These are phyloP conservation scores for Microcos paniculata DNA, from an alignment of 345 rosid genomes.

Conservation along the genomic window DNA sequence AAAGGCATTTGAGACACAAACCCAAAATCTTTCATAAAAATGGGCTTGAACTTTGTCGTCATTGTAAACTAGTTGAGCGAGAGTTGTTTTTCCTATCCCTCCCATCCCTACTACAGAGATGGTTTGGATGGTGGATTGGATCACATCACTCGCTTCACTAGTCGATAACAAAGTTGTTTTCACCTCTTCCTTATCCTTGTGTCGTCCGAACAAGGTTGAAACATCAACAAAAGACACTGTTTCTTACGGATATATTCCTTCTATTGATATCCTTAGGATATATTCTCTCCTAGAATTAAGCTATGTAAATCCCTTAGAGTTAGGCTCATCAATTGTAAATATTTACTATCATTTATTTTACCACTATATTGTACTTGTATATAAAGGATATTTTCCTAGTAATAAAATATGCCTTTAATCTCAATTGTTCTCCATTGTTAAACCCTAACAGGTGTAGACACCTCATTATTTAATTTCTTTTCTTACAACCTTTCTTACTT, in stretches of 20 bases:
- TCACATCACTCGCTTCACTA: background rate
- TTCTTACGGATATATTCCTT: background rate
- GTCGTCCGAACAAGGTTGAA: background rate
- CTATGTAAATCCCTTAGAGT: too few species aligned
- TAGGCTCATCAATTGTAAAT: too few species aligned
- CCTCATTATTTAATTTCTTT: too few species aligned
- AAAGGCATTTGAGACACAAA: background rate
- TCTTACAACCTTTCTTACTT: too few species aligned
- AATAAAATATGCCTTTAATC: too few species aligned
- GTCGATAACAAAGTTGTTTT: background rate
- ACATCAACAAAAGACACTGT: background rate
- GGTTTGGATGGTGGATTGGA: background rate
- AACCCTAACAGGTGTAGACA: too few species aligned
- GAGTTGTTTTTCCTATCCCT: background rate
- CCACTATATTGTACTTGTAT: too few species aligned
- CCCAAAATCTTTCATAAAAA: background rate
- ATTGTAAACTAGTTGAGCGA: background rate
- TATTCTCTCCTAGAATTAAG: too few species aligned
- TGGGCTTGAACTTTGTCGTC: background rate
- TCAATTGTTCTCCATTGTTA: too few species aligned
- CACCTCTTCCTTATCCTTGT: background rate
- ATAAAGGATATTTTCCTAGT: too few species aligned
- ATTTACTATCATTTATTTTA: too few species aligned
- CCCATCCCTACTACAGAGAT: constrained; percentile 5
- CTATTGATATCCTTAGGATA: background rate